phyloP scores from a whole-genome alignment of 2,329 filamentous ascomycete genomes.

The Exophiala oligosperma region DNA sequence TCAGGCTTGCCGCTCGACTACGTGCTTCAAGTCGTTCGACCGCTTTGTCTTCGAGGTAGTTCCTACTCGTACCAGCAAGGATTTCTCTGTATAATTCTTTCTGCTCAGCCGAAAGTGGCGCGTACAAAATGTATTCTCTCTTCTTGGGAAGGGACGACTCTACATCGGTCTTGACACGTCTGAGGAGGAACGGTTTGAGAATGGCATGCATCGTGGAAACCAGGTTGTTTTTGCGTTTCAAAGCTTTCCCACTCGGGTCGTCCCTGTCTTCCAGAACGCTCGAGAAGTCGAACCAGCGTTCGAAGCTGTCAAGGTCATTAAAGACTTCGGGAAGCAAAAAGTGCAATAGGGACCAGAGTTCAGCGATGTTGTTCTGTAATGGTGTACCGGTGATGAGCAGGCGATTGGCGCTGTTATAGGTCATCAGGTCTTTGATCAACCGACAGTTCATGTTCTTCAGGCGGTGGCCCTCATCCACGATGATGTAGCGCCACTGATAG shows the following conservation, averaged over 20 bases:
- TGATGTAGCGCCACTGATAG: slow-evolving; percentile 96
- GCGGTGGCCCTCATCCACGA: slow-evolving; percentile 96
- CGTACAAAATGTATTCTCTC: slow-evolving; percentile 92
- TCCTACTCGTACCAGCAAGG: slow-evolving; percentile 69
- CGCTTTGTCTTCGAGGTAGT: slow-evolving; percentile 52
- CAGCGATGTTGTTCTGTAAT: slow-evolving; percentile 90
- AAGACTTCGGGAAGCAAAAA: slow-evolving; percentile 93
- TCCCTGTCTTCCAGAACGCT: slow-evolving; percentile 81
- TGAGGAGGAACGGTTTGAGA: slow-evolving; percentile 83
- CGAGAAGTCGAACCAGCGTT: slow-evolving; percentile 96
- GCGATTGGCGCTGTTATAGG: slow-evolving; percentile 86
- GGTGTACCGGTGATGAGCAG: slow-evolving; percentile 94
- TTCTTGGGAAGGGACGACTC: slow-evolving; percentile 92
- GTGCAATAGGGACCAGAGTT: slow-evolving; percentile 92
- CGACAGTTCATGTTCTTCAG: slow-evolving; percentile 97
- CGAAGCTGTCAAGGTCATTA: slow-evolving; percentile 87
- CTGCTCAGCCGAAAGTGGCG: slow-evolving; percentile 86
- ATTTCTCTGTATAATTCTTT: slow-evolving; percentile 88
- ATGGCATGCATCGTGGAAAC: slow-evolving; percentile 91
- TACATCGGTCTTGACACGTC: slow-evolving; percentile 89
- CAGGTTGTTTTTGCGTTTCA: slow-evolving; percentile 73
- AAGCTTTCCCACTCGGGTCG: slow-evolving; percentile 70
- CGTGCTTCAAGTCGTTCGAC: slow-evolving; percentile 48
- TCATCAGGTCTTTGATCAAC: slow-evolving; percentile 82
- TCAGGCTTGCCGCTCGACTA: slow-evolving; percentile 50